phyloP scores from a whole-genome alignment of 805 yeast genomes.

The Saccharomyces cerevisiae region DNA sequence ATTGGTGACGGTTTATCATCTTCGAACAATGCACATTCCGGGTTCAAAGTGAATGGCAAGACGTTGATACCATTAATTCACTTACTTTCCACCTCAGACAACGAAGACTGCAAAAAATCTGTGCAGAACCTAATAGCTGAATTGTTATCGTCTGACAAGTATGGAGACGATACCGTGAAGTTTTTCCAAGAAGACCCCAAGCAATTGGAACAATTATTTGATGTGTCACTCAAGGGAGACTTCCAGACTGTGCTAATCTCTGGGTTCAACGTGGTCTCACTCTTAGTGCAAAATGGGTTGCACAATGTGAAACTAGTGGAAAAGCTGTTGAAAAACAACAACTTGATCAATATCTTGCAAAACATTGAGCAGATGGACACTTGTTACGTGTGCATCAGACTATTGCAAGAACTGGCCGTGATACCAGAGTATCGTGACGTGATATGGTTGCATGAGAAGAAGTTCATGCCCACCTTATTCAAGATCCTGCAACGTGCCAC shows the following conservation, averaged over 20 bases:
- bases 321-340: constrained; percentile 16
- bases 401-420: constrained; percentile 27
- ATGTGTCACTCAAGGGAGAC: constrained; percentile 22
- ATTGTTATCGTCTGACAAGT: constrained; percentile 19
- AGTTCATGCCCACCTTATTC: constrained; percentile 43
- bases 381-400: constrained; percentile 26
- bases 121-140: constrained; percentile 28
- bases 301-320: constrained; percentile 13
- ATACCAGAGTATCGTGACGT: constrained; percentile 20
- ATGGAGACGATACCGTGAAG: constrained; percentile 14
- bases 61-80: constrained; percentile 20
- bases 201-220: constrained; percentile 17
- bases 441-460: constrained; percentile 29
- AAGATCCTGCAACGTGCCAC: constrained; percentile 37
- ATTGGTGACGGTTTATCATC: constrained; percentile 37
- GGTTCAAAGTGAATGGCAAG: constrained; percentile 10
- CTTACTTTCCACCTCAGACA: constrained; percentile 22
- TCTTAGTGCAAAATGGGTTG: constrained; percentile 22
- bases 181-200: constrained; percentile 18
- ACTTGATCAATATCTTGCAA: constrained; percentile 17
- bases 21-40: constrained; percentile 26
- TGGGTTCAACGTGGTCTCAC: constrained; percentile 27
- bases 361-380: constrained; percentile 26
- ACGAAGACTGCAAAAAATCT: constrained; percentile 23
- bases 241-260: constrained; percentile 26